Conservation (phyloP, 2,329 filamentous ascomycete species). For the Balansia obtecta region DNA sequence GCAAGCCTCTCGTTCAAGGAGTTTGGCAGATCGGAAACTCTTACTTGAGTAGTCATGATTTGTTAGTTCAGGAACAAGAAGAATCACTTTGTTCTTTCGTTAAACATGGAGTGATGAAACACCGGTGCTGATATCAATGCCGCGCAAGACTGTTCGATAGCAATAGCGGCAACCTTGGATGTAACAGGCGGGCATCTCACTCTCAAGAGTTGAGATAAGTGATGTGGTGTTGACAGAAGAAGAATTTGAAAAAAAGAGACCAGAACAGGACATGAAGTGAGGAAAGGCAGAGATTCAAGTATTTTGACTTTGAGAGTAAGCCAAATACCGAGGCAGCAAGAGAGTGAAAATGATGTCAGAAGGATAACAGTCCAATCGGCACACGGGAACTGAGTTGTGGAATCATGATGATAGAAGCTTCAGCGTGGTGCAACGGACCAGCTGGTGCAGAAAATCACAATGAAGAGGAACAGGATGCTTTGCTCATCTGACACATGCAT, state of each 20-base stretch:
- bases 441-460: not conserved
- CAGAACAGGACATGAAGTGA: not conserved
- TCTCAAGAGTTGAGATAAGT: conserved; percentile 14
- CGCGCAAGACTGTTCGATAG: conserved; percentile 78
- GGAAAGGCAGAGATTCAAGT: not conserved
- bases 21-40: conserved; percentile 46
- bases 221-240: no score
- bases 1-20: conserved; percentile 61
- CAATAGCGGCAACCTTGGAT: conserved; percentile 87
- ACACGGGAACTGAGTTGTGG: not conserved
- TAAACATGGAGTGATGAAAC: conserved; percentile 67
- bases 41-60: conserved; percentile 24
- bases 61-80: conserved; percentile 15
- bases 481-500: not conserved
- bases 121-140: conserved; percentile 68
- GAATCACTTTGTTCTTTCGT: conserved; percentile 11
- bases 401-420: not conserved
- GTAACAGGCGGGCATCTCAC: conserved; percentile 73
- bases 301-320: not conserved
- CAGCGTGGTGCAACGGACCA: not conserved
- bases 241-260: no score
- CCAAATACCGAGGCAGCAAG: not conserved
- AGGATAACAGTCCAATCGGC: not conserved
- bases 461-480: not conserved
- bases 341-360: not conserved